phyloP scores from a whole-genome alignment of 129 eudicot species.

The sunflower (Helianthus annuus) region HanXRQr2.0-SUNRISE NC_035436.2:160057119-160057618 shows the following conservation, averaged over 20 bases:
- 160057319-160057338: conserved; percentile 92
- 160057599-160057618: conserved; percentile 22
- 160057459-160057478: conserved; percentile 91
- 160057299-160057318: conserved; percentile 92
- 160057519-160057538: conserved; percentile 27
- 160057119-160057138: too few species aligned
- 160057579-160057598: not conserved
- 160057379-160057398: not conserved
- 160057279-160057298: conserved; percentile 91
- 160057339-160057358: conserved; percentile 96
- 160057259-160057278: not conserved
- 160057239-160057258: not conserved
- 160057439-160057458: conserved; percentile 77
- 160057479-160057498: conserved; percentile 86
- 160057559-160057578: not conserved
- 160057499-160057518: conserved; percentile 64
- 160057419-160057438: not conserved
- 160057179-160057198: too few species aligned
- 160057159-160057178: too few species aligned
- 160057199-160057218: too few species aligned
- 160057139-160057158: too few species aligned
- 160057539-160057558: not conserved
- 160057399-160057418: not conserved
- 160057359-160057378: conserved; percentile 39
- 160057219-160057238: not conserved